Base-by-base conservation (phyloP, 805 yeast species). In the Clavispora santaluciae region DNA sequence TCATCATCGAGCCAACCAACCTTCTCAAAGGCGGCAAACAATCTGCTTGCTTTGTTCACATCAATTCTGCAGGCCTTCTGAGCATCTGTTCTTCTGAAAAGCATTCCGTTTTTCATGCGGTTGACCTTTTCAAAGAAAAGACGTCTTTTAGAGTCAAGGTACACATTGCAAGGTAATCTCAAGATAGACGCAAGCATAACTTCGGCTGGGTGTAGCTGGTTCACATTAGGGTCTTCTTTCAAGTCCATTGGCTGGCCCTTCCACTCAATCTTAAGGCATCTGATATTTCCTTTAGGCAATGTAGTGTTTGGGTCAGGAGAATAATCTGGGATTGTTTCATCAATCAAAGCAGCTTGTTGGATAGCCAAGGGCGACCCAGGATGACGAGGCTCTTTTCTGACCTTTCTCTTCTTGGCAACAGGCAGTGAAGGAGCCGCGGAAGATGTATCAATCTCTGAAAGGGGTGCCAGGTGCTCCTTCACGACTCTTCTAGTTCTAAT, bases 31-130 rank as follows among this genome's bases (percentile, higher is more conserved):
- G 96, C 88, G 21, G 91, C 95, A 67, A 78, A 91, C 41, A 91
- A 70, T 50, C 96, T 76, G 36, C 95, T 83, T 2, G 97, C 97
- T 63, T 93, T 93, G 64, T 93, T 93, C 34, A 91, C 98, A 63
- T 93, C 98, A 50, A 93, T 90, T 49, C 95, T 79, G 62, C 98
- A 91, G 5, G 97, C 96, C 70, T 93, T 93, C 65, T 91, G 98
- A 6, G 97, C 95, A 64, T 91, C 99, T 0, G 98, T 93, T 66
- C 97, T 82, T 66, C 96, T 81, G 66, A 91, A 91, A 21, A 93
- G 91, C 57, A 81, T 70, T 22, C 82, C 83, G 38, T 71, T 67
- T 52, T 78, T 78, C 53, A 81, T 63, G 38, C 96, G 77, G 50
- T 79, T 79, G 23, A 90, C 93, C 67, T 89, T 91, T 61, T 91